Conservation (phyloP, 108 stramenopile species). For the Cyclotella baltica region DNA sequence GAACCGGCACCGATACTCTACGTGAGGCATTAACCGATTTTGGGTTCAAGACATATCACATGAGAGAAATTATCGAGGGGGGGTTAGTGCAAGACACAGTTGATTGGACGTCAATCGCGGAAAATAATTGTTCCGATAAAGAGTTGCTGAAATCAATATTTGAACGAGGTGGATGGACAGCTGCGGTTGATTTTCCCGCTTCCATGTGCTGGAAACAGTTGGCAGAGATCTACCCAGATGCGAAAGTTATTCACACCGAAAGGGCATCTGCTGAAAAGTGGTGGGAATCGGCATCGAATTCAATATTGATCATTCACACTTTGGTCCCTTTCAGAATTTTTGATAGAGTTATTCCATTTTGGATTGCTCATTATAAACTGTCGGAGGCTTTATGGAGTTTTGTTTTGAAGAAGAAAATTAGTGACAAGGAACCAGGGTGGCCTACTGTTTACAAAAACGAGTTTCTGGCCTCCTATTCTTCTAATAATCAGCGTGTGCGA, state of each 20-base stretch:
- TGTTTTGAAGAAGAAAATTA: not conserved
- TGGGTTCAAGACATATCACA: conserved; percentile 34
- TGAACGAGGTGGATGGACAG: conserved; percentile 22
- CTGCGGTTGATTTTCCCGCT: conserved; percentile 27
- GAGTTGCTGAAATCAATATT: conserved; percentile 8
- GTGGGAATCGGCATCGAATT: conserved; percentile 21
- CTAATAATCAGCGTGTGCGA: conserved; percentile 16
- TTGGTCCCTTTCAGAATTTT: conserved; percentile 9
- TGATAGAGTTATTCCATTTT: conserved; percentile 8
- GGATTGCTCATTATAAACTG: not conserved
- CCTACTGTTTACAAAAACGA: conserved; percentile 20
- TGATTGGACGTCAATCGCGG: not conserved
- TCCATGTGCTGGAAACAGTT: conserved; percentile 13
- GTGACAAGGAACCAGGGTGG: not conserved
- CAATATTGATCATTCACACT: not conserved
- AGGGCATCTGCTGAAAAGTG: conserved; percentile 19
- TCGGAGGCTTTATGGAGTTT: not conserved
- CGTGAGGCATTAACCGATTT: conserved; percentile 11
- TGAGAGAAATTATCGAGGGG: conserved; percentile 13
- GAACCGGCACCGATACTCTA: conserved; percentile 27
- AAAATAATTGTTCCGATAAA: conserved; percentile 20
- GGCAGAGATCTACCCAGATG: conserved; percentile 5
- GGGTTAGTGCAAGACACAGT: not conserved
- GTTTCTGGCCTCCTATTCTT: conserved; percentile 12
- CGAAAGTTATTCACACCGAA: conserved; percentile 28